Evolutionary conservation across 495 filamentous ascomycete species (phyloP).

Genomic region (Penicillium atrosanguineum): DNA sequence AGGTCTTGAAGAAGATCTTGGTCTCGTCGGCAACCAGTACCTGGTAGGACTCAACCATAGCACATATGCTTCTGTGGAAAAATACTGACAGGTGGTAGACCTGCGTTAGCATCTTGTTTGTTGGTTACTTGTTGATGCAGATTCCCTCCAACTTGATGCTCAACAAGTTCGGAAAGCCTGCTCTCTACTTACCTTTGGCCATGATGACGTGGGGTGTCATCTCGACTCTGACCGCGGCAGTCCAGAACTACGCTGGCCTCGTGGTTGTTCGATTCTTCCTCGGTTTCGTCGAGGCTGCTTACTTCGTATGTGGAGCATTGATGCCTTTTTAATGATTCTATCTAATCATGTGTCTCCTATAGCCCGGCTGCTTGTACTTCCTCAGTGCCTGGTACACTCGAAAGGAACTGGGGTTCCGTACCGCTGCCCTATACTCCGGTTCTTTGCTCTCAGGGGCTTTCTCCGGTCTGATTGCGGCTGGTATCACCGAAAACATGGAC

Average conservation of each 20-base stretch:
- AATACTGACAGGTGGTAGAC: conserved; percentile 36
- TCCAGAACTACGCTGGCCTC: conserved; percentile 57
- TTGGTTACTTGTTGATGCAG: conserved; percentile 61
- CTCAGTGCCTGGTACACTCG: conserved; percentile 50
- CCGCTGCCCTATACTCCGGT: conserved; percentile 49
- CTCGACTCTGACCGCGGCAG: conserved; percentile 59
- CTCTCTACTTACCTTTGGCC: conserved; percentile 59
- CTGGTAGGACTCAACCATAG: conserved; percentile 4
- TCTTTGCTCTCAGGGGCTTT: conserved; percentile 60
- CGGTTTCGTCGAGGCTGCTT: conserved; percentile 59
- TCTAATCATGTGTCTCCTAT: conserved; percentile 2
- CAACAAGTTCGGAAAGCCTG: conserved; percentile 54
- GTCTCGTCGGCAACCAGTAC: conserved; percentile 48
- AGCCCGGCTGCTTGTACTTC: conserved; percentile 49
- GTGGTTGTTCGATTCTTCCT: conserved; percentile 69
- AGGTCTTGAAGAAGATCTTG: conserved; percentile 50
- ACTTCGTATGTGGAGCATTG: conserved; percentile 31
- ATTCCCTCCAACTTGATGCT: conserved; percentile 46
- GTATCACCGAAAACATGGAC: conserved; percentile 46
- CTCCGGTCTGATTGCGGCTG: conserved; percentile 59
- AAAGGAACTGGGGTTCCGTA: conserved; percentile 50
- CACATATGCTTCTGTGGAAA: not conserved
- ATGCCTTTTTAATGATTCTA: not conserved
- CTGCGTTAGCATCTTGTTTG: conserved; percentile 66
- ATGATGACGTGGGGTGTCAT: conserved; percentile 77